Conservation (phyloP, 331 rosid genomes). For the Cydonia oblonga region DNA sequence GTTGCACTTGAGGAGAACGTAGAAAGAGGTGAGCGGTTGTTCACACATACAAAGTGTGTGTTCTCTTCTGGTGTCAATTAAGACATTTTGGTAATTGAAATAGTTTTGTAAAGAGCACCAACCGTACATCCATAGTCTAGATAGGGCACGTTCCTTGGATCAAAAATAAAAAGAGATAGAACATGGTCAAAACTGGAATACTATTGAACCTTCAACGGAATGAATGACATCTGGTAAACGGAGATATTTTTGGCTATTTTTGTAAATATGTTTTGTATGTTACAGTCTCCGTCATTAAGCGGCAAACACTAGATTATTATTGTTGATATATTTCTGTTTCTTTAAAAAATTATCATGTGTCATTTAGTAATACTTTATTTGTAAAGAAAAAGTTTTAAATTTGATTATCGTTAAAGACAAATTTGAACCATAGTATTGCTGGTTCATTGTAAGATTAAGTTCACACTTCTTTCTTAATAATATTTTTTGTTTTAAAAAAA, state of each 20-base stretch:
- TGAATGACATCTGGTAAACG: background rate
- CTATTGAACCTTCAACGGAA: background rate
- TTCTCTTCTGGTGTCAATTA: background rate
- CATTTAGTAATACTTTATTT: too few species aligned
- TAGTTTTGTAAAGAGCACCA: background rate
- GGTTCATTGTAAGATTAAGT: too few species aligned
- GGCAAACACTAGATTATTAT: background rate
- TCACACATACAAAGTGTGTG: too few species aligned
- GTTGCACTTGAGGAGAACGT: too few species aligned
- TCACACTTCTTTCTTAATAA: too few species aligned
- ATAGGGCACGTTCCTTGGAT: too few species aligned
- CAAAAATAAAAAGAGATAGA: too few species aligned
- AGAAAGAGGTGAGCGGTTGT: too few species aligned
- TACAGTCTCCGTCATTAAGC: background rate
- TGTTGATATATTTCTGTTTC: background rate
- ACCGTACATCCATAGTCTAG: background rate
- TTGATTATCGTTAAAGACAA: accelerated
- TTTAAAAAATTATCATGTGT: too few species aligned
- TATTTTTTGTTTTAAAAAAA: too few species aligned
- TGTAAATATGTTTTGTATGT: background rate
- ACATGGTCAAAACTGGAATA: background rate
- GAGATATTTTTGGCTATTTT: too few species aligned
- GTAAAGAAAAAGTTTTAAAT: accelerated
- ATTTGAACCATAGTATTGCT: accelerated
- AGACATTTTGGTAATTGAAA: background rate